Evolutionary conservation across 345 rosid genomes (phyloP).

Genomic region (Diplotaxis tenuifolia): DNA sequence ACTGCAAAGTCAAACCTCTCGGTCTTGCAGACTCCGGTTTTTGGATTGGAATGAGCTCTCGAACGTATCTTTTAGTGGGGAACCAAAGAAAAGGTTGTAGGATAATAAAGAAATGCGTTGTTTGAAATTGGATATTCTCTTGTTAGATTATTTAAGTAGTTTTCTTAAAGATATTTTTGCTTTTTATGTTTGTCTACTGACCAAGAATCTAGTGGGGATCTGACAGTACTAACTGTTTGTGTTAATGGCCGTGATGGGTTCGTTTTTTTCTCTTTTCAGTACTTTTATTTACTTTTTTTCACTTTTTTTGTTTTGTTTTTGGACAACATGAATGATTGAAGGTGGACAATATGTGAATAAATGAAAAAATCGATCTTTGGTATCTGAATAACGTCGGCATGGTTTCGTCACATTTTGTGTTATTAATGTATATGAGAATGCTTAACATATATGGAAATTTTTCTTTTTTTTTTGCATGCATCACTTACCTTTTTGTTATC

Average conservation of each 20-base stretch:
- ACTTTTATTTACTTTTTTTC: not conserved
- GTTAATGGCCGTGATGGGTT: slow-evolving; percentile 29
- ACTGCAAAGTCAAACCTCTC: slow-evolving; percentile 63
- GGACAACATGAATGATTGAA: slow-evolving; percentile 9
- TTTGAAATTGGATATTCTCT: slow-evolving; percentile 10
- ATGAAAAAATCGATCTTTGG: not conserved
- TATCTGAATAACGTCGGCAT: not conserved
- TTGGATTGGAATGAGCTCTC: slow-evolving; percentile 77
- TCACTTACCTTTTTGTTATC: too few relatives aligned
- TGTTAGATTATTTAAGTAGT: slow-evolving; percentile 17
- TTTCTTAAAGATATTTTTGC: not conserved
- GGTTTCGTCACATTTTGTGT: not conserved
- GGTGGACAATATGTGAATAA: slow-evolving; percentile 15
- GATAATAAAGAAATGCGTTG: not conserved
- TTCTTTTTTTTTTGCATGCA: too few relatives aligned
- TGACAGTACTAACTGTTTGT: slow-evolving; percentile 34
- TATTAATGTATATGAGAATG: not conserved
- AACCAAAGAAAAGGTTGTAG: not conserved
- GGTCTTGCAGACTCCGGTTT: slow-evolving; percentile 80
- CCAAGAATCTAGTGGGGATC: slow-evolving; percentile 25
- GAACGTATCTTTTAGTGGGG: not conserved
- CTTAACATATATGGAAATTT: too few relatives aligned
- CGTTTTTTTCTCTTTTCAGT: slow-evolving; percentile 15
- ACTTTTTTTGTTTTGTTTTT: not conserved
- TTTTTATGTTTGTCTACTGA: slow-evolving; percentile 24